These are phyloP conservation scores for Zasmidium angulare DNA, from an alignment of 2,329 filamentous ascomycete genomes.

Conservation along the genomic window DNA sequence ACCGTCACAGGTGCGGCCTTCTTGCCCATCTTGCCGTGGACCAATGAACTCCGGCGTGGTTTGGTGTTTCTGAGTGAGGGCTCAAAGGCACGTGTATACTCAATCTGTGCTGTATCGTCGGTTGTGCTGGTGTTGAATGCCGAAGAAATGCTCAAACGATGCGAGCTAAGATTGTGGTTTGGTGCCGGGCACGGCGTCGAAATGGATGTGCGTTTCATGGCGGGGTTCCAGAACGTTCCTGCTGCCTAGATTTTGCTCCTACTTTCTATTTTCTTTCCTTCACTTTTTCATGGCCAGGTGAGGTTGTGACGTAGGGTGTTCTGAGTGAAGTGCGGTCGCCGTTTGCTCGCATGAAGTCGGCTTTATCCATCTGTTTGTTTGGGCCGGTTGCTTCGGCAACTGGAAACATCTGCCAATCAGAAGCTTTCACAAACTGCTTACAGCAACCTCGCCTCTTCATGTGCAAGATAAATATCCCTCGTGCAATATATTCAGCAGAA, in stretches of 20 bases:
- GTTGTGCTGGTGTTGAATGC: slow-evolving; percentile 25
- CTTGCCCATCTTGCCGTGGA: slow-evolving; percentile 22
- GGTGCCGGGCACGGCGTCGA: not conserved
- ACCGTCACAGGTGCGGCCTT: slow-evolving; percentile 28
- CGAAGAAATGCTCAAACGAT: not conserved
- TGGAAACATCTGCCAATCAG: too few species aligned
- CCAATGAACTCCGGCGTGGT: slow-evolving; percentile 25
- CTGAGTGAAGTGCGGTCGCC: too few species aligned
- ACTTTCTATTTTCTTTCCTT: not conserved
- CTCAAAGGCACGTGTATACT: slow-evolving; percentile 34
- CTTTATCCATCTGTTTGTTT: too few species aligned
- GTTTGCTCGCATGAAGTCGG: too few species aligned
- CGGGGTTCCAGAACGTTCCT: too few species aligned
- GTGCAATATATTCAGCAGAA: too few species aligned
- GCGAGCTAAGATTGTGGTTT: not conserved
- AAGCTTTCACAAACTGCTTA: too few species aligned
- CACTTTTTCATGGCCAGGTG: too few species aligned
- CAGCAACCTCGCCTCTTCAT: too few species aligned
- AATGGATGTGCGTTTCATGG: not conserved
- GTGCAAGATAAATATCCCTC: too few species aligned
- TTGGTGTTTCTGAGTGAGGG: slow-evolving; percentile 29
- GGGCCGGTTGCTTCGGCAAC: too few species aligned
- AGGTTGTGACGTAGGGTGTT: too few species aligned
- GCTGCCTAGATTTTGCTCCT: not conserved
- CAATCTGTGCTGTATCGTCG: slow-evolving; percentile 31